A percentile compares a stretch with the other conserved stretches of the same genome.
Evolutionary conservation across 2,329 filamentous ascomycete species (phyloP).

Genomic region (Apiospora phragmitis): DNA sequence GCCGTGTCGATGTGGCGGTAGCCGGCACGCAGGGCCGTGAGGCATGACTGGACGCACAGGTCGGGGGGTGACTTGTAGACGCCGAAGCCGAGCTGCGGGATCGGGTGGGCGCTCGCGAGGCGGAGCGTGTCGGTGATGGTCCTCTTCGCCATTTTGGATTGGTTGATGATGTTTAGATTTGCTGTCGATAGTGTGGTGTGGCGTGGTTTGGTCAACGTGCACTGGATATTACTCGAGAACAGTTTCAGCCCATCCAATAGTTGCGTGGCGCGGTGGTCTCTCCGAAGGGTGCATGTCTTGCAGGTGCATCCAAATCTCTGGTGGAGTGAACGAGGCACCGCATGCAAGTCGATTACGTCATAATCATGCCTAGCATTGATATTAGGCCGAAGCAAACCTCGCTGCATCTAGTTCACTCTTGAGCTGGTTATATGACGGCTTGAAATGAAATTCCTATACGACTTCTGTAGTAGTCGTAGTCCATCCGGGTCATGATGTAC

Average conservation of each 20-base stretch:
- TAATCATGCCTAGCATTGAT: background rate
- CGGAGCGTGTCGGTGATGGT: slow-evolving; percentile 47
- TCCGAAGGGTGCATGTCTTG: background rate
- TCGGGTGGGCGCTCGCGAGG: slow-evolving; percentile 50
- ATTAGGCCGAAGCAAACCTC: background rate
- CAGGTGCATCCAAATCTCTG: background rate
- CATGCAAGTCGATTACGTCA: slow-evolving; percentile 8
- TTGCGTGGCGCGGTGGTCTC: background rate
- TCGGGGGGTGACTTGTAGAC: slow-evolving; percentile 62
- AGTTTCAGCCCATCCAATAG: background rate
- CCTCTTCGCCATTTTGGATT: background rate
- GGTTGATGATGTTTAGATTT: background rate
- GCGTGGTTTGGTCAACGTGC: background rate
- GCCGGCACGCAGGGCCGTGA: slow-evolving; percentile 56
- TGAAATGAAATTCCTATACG: background rate
- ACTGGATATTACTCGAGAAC: background rate
- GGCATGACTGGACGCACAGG: slow-evolving; percentile 58
- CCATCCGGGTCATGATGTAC: background rate
- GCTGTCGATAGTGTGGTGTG: background rate
- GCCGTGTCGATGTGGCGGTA: slow-evolving; percentile 70
- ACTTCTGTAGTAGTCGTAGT: background rate
- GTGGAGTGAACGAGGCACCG: background rate
- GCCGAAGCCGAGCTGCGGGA: slow-evolving; percentile 71
- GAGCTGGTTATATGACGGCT: background rate
- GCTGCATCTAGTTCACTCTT: background rate